phyloP scores from a whole-genome alignment of 805 yeast species.

The Sugiyamaella valdiviana region DNA sequence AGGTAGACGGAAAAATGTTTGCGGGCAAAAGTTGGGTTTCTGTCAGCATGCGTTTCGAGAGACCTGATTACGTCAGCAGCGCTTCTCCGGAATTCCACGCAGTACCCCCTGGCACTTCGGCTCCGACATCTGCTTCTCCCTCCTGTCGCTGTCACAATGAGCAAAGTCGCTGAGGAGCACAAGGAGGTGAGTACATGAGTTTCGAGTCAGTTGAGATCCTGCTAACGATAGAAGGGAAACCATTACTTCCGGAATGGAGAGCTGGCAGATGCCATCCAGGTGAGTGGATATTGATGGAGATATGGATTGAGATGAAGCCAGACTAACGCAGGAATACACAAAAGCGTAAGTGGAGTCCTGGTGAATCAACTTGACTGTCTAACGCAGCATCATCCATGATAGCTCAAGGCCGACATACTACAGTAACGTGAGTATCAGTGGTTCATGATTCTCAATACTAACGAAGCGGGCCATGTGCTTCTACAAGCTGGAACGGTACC shows the following conservation, averaged over 20 bases:
- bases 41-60: too few species aligned
- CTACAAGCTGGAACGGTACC: constrained; percentile 19
- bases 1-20: too few species aligned
- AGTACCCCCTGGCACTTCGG: too few species aligned
- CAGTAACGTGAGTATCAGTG: constrained; percentile 22
- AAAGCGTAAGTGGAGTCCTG: constrained; percentile 21
- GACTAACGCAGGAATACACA: constrained; percentile 20
- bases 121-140: neutral
- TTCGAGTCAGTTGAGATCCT: neutral
- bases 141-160: neutral
- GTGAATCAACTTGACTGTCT: neutral
- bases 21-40: too few species aligned
- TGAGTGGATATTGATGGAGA: constrained; percentile 10
- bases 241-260: constrained; percentile 24
- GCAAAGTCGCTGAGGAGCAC: constrained; percentile 1
- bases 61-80: neutral
- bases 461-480: constrained; percentile 24
- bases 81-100: neutral
- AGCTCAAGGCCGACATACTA: constrained; percentile 23
- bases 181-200: constrained; percentile 6
- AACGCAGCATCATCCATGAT: constrained; percentile 21
- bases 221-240: constrained; percentile 22
- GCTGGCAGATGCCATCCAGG: constrained; percentile 25
- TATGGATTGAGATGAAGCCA: neutral
- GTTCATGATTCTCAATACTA: neutral